Evolutionary conservation across 306 rosid genomes (phyloP).

Genomic region (Cucurbita pepo): DNA sequence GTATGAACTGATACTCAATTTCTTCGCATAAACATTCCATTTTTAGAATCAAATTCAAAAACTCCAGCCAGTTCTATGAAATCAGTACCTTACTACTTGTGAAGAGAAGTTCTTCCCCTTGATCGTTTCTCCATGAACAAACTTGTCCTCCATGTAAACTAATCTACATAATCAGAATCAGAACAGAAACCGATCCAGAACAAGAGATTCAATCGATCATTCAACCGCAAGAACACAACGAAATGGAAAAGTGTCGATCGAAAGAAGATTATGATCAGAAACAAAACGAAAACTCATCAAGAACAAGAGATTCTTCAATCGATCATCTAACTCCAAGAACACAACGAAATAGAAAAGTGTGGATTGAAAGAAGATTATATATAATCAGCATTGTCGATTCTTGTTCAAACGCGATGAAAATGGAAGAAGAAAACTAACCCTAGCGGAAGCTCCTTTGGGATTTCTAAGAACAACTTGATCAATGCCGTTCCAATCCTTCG

Average conservation of each 20-base stretch:
- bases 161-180: slow-evolving; percentile 30
- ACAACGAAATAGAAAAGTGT: background rate
- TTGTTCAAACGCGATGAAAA: background rate
- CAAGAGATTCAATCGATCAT: background rate
- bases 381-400: background rate
- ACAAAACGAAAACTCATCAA: slow-evolving; percentile 8
- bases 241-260: no score
- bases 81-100: slow-evolving; percentile 67
- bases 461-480: slow-evolving; percentile 55
- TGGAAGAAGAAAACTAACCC: slow-evolving; percentile 31
- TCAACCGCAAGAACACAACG: no score
- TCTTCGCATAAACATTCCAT: background rate
- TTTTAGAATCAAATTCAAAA: background rate
- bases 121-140: slow-evolving; percentile 74
- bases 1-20: background rate
- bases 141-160: slow-evolving; percentile 89
- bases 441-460: slow-evolving; percentile 57
- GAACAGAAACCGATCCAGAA: slow-evolving; percentile 8
- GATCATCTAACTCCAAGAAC: background rate
- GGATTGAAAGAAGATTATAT: background rate
- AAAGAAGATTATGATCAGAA: background rate
- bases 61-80: background rate
- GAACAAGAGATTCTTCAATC: background rate
- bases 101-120: slow-evolving; percentile 85
- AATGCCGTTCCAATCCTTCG: slow-evolving; percentile 70